These are phyloP conservation scores for Sambucus nigra DNA, from an alignment of 129 eudicot species.

Conservation along the genomic window DNA sequence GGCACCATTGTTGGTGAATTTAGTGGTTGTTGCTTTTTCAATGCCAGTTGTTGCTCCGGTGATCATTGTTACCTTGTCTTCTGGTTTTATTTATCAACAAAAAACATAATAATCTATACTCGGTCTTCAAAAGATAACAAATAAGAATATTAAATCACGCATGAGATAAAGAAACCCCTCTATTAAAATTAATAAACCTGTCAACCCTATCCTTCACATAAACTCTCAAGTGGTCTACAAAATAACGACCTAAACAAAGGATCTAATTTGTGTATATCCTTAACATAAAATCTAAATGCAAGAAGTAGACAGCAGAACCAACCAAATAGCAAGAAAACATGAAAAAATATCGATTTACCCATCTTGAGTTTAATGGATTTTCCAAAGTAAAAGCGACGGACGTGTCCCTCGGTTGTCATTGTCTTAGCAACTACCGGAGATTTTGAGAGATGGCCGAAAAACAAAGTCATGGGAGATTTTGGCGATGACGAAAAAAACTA, in stretches of 20 bases:
- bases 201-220: too few species aligned
- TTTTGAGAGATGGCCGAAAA: slow-evolving; percentile 5
- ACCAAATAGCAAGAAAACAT: background rate
- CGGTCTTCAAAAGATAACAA: background rate
- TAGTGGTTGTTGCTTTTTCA: slow-evolving; percentile 70
- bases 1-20: slow-evolving; percentile 68
- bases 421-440: slow-evolving; percentile 10
- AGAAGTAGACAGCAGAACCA: background rate
- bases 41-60: slow-evolving; percentile 91
- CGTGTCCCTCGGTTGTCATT: slow-evolving; percentile 17
- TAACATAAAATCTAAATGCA: too few species aligned
- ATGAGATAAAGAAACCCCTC: too few species aligned
- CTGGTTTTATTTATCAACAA: slow-evolving; percentile 33
- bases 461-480: slow-evolving; percentile 2
- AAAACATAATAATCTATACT: background rate
- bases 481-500: slow-evolving; percentile 11
- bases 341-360: slow-evolving; percentile 8
- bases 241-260: too few species aligned
- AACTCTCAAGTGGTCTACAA: too few species aligned
- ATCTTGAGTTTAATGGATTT: slow-evolving; percentile 20
- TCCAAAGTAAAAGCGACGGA: slow-evolving; percentile 23
- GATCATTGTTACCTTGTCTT: slow-evolving; percentile 84
- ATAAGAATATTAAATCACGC: too few species aligned
- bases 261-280: background rate
- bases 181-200: too few species aligned